Conservation (phyloP, 805 yeast genomes). For the Starmera dryadoides region DNA sequence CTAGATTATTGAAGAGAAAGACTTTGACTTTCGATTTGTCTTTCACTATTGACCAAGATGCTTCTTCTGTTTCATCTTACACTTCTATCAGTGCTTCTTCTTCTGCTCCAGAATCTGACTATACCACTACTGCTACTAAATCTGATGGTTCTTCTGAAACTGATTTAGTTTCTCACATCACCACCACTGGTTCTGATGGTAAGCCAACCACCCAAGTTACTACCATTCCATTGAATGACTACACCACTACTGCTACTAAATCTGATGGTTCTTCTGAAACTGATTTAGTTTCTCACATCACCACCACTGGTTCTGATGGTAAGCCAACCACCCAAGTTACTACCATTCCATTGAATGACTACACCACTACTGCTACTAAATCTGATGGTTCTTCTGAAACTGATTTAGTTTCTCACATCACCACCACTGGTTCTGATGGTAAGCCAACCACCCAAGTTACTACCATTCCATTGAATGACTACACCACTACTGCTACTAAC, state of each 20-base stretch:
- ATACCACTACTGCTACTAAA: conserved; percentile 2
- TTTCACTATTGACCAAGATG: background rate
- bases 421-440: background rate
- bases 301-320: too few relatives aligned
- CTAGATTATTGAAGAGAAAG: conserved; percentile 7
- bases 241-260: background rate
- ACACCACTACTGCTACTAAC: conserved; percentile 2
- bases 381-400: background rate
- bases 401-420: too few relatives aligned
- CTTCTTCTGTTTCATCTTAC: background rate
- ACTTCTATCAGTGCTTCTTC: too few relatives aligned
- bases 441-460: too few relatives aligned
- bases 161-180: background rate
- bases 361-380: conserved; percentile 1
- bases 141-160: background rate
- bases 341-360: background rate
- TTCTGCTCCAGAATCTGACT: background rate
- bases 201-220: background rate
- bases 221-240: background rate
- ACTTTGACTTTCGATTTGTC: background rate
- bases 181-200: background rate
- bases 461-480: background rate
- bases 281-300: too few relatives aligned
- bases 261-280: background rate
- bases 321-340: too few relatives aligned